Percentiles rank a stretch among this genome's conserved stretches.
phyloP scores from a whole-genome alignment of 1,139 yeast genomes.

The Kodamaea ohmeri region DNA sequence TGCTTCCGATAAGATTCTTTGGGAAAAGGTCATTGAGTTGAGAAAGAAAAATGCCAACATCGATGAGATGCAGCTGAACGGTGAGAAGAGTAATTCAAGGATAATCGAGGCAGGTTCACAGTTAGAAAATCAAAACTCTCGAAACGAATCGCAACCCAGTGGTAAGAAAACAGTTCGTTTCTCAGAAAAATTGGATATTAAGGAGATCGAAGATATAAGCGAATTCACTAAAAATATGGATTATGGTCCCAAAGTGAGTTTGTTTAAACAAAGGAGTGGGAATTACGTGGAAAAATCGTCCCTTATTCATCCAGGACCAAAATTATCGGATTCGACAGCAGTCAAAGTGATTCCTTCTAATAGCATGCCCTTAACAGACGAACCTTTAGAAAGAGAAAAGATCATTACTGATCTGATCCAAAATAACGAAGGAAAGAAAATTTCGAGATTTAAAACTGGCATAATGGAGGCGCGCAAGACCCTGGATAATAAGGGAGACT shows the following conservation, averaged over 20 bases:
- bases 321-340: background rate
- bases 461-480: background rate
- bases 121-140: constrained; percentile 2
- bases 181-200: constrained; percentile 50
- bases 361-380: constrained; percentile 6
- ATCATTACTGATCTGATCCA: constrained; percentile 25
- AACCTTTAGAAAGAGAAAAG: constrained; percentile 18
- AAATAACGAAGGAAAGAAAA: constrained; percentile 17
- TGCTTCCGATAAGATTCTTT: constrained; percentile 24
- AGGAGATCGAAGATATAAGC: constrained; percentile 58
- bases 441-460: constrained; percentile 12
- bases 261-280: constrained; percentile 25
- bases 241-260: constrained; percentile 19
- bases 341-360: constrained; percentile 5
- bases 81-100: no score
- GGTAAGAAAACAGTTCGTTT: constrained; percentile 50
- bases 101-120: no score
- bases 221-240: constrained; percentile 40
- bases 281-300: constrained; percentile 5
- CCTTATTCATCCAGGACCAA: background rate
- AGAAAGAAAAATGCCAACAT: constrained; percentile 15
- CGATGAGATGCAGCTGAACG: constrained; percentile 7
- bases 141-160: background rate
- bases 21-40: constrained; percentile 30
- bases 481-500: background rate